Conservation (phyloP, 495 filamentous ascomycete genomes). For the Penicillium maclennaniae region DNA sequence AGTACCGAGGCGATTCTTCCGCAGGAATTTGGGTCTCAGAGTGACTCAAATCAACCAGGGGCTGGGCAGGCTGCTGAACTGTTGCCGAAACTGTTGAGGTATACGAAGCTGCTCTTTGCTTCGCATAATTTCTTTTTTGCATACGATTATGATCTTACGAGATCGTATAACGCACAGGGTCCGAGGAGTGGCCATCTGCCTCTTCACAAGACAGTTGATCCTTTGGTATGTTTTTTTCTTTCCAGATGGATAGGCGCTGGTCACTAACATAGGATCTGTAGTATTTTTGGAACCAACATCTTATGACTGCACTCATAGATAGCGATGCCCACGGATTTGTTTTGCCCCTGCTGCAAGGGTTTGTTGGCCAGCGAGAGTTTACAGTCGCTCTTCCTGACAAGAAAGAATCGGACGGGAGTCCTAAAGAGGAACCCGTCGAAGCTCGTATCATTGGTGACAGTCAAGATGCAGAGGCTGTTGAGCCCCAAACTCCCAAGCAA, state of each 20-base stretch:
- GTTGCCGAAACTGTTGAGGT: slow-evolving; percentile 78
- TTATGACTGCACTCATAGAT: slow-evolving; percentile 70
- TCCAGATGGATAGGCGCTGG: not conserved
- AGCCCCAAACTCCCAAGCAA: slow-evolving; percentile 28
- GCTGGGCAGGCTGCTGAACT: slow-evolving; percentile 43
- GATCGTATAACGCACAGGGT: slow-evolving; percentile 51
- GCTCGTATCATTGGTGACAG: slow-evolving; percentile 32
- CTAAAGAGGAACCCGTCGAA: slow-evolving; percentile 25
- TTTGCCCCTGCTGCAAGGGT: slow-evolving; percentile 88
- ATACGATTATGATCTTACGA: slow-evolving; percentile 87
- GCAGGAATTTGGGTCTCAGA: slow-evolving; percentile 28
- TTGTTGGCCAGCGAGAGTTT: slow-evolving; percentile 85
- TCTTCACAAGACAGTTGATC: slow-evolving; percentile 70
- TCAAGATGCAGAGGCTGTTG: slow-evolving; percentile 23
- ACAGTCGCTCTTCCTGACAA: slow-evolving; percentile 46
- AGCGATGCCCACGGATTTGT: slow-evolving; percentile 58
- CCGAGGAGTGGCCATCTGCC: slow-evolving; percentile 45
- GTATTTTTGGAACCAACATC: slow-evolving; percentile 88
- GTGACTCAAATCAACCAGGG: slow-evolving; percentile 26
- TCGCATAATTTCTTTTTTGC: slow-evolving; percentile 87
- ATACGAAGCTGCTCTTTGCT: slow-evolving; percentile 73
- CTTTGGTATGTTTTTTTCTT: slow-evolving; percentile 45
- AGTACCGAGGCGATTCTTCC: not conserved
- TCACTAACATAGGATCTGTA: slow-evolving; percentile 27
- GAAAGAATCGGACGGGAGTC: slow-evolving; percentile 3